These are phyloP conservation scores for Cladosporium sp. DNA, from an alignment of 2,329 filamentous ascomycete species.

Conservation along the genomic window DNA sequence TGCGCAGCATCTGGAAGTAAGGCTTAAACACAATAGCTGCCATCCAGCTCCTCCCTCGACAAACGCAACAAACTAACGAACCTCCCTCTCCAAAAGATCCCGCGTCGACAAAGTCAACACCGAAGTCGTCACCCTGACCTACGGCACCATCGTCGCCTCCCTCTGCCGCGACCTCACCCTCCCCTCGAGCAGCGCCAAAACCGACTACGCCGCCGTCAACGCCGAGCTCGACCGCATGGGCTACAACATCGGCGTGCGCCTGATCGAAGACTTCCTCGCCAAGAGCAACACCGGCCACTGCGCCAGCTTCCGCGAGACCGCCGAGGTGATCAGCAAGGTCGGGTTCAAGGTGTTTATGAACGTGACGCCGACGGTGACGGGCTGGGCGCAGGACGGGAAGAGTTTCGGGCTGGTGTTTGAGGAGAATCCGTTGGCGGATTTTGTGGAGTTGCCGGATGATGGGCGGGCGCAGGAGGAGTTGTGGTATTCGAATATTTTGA, in stretches of 20 bases:
- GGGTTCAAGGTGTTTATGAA: constrained; percentile 99
- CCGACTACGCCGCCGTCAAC: constrained; percentile 93
- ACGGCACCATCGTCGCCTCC: constrained; percentile 95
- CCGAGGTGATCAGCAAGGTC: constrained; percentile 96
- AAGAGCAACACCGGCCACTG: constrained; percentile 91
- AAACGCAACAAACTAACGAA: background rate
- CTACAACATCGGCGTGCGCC: constrained; percentile 92
- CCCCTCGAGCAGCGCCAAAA: constrained; percentile 55
- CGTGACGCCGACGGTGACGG: constrained; percentile 87
- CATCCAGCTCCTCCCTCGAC: background rate
- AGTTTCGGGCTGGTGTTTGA: constrained; percentile 96
- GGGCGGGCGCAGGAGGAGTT: constrained; percentile 93
- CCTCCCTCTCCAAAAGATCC: constrained; percentile 62
- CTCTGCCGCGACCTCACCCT: constrained; percentile 83
- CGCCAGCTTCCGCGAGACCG: constrained; percentile 90
- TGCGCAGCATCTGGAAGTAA: constrained; percentile 85
- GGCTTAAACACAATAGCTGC: constrained; percentile 46
- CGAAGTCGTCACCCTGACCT: constrained; percentile 94
- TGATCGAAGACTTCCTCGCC: constrained; percentile 97
- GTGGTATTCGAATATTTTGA: constrained; percentile 98
- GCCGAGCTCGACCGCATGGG: constrained; percentile 99
- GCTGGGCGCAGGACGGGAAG: constrained; percentile 95
- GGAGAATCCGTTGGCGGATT: constrained; percentile 94
- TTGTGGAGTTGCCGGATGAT: constrained; percentile 95
- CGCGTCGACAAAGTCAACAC: constrained; percentile 97